Conservation (phyloP, 352 stramenopile species). For the Globisporangium paroecandrum region DNA sequence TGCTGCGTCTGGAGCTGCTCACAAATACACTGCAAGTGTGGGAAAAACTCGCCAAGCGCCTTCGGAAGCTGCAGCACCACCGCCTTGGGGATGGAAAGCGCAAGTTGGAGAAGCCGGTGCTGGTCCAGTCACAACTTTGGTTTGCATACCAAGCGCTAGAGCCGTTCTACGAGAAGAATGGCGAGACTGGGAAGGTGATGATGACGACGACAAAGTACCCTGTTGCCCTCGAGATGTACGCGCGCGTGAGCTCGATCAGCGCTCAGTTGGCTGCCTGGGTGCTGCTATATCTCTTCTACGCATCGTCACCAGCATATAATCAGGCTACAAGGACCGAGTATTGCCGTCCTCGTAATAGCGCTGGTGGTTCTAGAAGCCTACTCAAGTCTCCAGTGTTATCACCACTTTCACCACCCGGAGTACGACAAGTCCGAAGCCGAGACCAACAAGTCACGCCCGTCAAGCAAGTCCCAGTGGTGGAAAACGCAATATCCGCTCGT, state of each 20-base stretch:
- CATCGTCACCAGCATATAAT: background rate
- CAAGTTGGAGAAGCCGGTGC: conserved; percentile 2
- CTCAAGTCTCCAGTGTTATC: background rate
- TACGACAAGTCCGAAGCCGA: background rate
- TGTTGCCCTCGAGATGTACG: conserved; percentile 4
- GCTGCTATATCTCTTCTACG: conserved; percentile 33
- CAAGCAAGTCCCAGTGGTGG: background rate
- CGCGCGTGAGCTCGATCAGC: conserved; percentile 43
- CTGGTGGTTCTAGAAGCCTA: background rate
- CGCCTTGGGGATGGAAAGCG: conserved; percentile 9
- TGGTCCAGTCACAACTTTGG: conserved; percentile 32
- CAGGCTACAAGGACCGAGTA: background rate
- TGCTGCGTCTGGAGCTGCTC: conserved; percentile 57
- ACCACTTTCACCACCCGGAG: background rate
- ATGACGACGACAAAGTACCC: conserved; percentile 3
- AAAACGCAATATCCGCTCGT: background rate
- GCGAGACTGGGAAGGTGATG: no score
- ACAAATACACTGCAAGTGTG: conserved; percentile 26
- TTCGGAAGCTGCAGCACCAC: conserved; percentile 26
- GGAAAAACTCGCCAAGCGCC: conserved; percentile 38
- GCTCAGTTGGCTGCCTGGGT: conserved; percentile 46
- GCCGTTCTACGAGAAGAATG: conserved; percentile 11
- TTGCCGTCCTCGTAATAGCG: background rate
- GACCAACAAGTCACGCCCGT: background rate
- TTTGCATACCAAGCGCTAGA: conserved; percentile 36